Conservation (phyloP, 2,329 filamentous ascomycete species). For the Fusarium sublunatum region DNA sequence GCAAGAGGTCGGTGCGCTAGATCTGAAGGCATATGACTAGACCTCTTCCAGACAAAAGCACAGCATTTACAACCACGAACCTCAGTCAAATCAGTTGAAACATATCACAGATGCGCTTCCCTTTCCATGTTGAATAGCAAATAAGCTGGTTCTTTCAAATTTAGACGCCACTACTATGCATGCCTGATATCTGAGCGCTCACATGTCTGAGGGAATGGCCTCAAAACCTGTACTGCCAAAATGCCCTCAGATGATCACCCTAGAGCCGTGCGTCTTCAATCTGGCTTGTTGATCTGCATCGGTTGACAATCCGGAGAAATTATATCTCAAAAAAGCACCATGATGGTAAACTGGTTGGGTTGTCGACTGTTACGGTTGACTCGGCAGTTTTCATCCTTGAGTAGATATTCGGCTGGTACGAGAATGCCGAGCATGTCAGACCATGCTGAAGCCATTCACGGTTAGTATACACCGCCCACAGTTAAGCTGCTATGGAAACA, state of each 20-base stretch:
- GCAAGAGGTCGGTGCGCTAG: slow-evolving; percentile 5
- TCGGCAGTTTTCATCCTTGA: slow-evolving; percentile 16
- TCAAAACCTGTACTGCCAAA: not conserved
- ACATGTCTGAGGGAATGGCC: slow-evolving; percentile 1
- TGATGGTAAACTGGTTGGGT: slow-evolving; percentile 10
- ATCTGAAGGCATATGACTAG: not conserved
- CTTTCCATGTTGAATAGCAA: not conserved
- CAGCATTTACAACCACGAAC: not conserved
- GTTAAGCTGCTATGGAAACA: slow-evolving; percentile 21
- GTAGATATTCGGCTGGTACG: slow-evolving; percentile 32
- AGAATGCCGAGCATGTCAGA: slow-evolving; percentile 30
- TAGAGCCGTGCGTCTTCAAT: slow-evolving; percentile 11
- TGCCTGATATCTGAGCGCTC: slow-evolving; percentile 1
- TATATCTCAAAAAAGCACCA: slow-evolving; percentile 13
- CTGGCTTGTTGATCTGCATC: slow-evolving; percentile 1
- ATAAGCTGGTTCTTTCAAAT: not conserved
- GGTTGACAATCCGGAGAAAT: slow-evolving; percentile 8
- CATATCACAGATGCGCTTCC: not conserved
- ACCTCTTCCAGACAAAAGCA: not conserved
- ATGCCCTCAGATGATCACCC: slow-evolving; percentile 17
- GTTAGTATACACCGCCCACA: slow-evolving; percentile 16
- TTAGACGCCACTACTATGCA: not conserved
- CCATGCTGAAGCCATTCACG: slow-evolving; percentile 37
- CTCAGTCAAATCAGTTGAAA: not conserved
- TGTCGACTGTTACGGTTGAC: slow-evolving; percentile 19